phyloP scores from a whole-genome alignment of 352 stramenopile genomes.

The Phytopythium sindhum region DNA sequence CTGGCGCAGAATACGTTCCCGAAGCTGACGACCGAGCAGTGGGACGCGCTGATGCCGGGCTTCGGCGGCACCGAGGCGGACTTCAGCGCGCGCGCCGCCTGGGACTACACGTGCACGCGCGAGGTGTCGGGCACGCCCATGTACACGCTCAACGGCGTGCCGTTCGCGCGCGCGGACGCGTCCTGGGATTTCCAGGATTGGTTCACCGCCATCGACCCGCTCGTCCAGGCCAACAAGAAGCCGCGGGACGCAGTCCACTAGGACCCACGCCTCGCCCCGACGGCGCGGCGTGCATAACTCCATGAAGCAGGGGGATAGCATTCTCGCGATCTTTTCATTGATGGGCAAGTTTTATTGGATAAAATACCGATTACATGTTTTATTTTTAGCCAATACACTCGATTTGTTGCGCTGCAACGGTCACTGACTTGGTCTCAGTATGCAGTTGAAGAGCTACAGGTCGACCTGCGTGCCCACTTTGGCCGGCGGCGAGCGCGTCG shows the following conservation, averaged over 20 bases:
- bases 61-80: constrained; percentile 66
- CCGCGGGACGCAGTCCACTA: not conserved
- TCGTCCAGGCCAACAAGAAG: constrained; percentile 21
- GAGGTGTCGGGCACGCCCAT: constrained; percentile 63
- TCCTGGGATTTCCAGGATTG: constrained; percentile 32
- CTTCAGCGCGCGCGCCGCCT: constrained; percentile 42
- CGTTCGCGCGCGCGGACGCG: constrained; percentile 38
- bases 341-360: not conserved
- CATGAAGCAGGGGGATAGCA: too few relatives aligned
- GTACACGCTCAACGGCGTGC: constrained; percentile 79
- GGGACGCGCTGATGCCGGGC: constrained; percentile 63
- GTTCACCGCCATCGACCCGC: constrained; percentile 29
- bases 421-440: not conserved
- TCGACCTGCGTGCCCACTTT: constrained; percentile 8
- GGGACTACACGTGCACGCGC: constrained; percentile 75
- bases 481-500: not conserved
- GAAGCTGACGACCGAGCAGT: constrained; percentile 43
- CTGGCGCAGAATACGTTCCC: constrained; percentile 67
- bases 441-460: constrained; percentile 6
- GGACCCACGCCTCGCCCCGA: too few relatives aligned
- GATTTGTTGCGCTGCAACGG: not conserved
- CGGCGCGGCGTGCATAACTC: too few relatives aligned
- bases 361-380: not conserved
- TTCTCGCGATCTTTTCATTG: not conserved
- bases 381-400: constrained; percentile 3